Evolutionary conservation across 108 stramenopile species (phyloP).

Genomic region (Schizochytrium sp.): DNA sequence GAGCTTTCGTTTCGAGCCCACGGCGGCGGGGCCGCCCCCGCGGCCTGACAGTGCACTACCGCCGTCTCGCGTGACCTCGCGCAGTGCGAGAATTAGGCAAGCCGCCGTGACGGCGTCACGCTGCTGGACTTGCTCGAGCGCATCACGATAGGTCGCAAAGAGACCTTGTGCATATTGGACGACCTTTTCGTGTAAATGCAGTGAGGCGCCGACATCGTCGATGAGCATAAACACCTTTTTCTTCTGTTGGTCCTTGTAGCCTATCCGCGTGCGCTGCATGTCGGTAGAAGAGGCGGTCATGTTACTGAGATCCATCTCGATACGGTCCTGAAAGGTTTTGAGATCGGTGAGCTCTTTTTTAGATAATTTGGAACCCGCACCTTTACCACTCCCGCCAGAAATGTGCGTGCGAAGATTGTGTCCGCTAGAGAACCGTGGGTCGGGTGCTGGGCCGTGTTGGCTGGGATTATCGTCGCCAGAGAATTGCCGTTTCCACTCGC

Average conservation of each 20-base stretch:
- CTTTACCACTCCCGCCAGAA: neutral
- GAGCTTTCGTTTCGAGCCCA: neutral
- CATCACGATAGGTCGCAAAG: neutral
- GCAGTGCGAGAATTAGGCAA: neutral
- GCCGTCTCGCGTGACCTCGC: neutral
- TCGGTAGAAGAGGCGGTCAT: neutral
- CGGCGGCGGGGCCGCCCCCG: neutral
- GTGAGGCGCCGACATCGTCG: neutral
- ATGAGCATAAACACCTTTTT: neutral
- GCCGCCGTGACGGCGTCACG: neutral
- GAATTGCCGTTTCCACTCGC: slow-evolving; percentile 18
- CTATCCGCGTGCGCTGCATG: neutral
- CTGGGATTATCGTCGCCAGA: neutral
- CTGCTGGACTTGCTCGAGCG: neutral
- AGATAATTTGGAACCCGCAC: neutral
- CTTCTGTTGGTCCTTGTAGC: slow-evolving; percentile 11
- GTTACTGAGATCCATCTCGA: slow-evolving; percentile 2
- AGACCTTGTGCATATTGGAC: neutral
- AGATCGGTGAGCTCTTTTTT: neutral
- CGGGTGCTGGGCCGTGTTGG: neutral
- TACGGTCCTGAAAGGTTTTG: neutral
- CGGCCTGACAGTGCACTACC: neutral
- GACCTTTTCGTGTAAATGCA: neutral
- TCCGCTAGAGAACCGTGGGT: slow-evolving; percentile 1
- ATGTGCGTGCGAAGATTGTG: neutral